Conservation (phyloP, 352 stramenopile genomes). For the Plasmopara muralis region DNA sequence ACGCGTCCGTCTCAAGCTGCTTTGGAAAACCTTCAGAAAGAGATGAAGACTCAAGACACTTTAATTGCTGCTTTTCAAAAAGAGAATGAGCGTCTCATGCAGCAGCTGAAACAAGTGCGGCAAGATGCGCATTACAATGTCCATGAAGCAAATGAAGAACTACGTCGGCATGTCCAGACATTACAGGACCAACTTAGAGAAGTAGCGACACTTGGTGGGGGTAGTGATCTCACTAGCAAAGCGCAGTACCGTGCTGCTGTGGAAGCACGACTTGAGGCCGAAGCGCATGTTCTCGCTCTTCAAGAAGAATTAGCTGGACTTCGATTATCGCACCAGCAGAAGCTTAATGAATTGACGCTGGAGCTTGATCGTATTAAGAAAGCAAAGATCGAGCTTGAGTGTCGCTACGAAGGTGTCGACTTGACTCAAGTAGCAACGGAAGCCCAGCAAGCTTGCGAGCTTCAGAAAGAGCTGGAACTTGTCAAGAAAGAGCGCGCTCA, state of each 20-base stretch:
- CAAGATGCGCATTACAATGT: conserved; percentile 60
- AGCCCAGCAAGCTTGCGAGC: conserved; percentile 31
- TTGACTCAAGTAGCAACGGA: conserved; percentile 55
- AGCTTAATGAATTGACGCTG: conserved; percentile 61
- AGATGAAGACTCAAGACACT: conserved; percentile 67
- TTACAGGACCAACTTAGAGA: conserved; percentile 30
- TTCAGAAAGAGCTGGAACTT: conserved; percentile 39
- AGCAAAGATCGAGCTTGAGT: conserved; percentile 73
- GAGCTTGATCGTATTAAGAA: conserved; percentile 76
- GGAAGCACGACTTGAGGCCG: conserved; percentile 52
- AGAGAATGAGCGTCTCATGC: conserved; percentile 81
- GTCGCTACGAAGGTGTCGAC: conserved; percentile 66
- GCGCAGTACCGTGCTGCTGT: conserved; percentile 46
- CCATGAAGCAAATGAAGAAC: conserved; percentile 67
- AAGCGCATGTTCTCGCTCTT: conserved; percentile 43
- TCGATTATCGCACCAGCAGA: conserved; percentile 33
- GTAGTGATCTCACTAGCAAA: conserved; percentile 29
- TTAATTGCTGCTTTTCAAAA: conserved; percentile 76
- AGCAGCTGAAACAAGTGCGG: conserved; percentile 58
- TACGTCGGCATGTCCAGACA: conserved; percentile 41
- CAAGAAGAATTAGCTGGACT: conserved; percentile 51
- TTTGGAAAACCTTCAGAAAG: conserved; percentile 37
- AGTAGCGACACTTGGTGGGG: conserved; percentile 2
- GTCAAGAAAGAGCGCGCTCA: conserved; percentile 47
- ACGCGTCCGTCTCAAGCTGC: background rate